These are phyloP conservation scores for Aspergillus caelatus DNA, from an alignment of 2,329 filamentous ascomycete species.

Conservation along the genomic window DNA sequence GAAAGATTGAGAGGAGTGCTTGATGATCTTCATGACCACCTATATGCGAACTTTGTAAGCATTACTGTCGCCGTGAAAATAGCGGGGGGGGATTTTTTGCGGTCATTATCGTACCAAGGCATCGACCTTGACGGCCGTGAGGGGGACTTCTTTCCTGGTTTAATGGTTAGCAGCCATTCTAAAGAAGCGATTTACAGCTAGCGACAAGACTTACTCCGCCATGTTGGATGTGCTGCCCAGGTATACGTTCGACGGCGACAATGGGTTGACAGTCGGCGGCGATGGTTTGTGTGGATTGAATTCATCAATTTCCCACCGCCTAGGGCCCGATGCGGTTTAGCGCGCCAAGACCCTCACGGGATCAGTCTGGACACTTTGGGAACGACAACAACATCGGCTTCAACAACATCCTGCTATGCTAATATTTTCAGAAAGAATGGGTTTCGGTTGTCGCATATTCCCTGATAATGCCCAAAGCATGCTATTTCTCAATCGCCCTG, in stretches of 20 bases:
- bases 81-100: constrained; percentile 35
- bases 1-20: constrained; percentile 86
- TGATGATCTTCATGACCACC: constrained; percentile 98
- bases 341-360: constrained; percentile 26
- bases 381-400: not conserved
- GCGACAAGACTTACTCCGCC: constrained; percentile 30
- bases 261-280: constrained; percentile 18
- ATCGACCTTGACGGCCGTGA: constrained; percentile 91
- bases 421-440: not conserved
- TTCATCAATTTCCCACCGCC: constrained; percentile 34
- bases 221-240: constrained; percentile 32
- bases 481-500: too few relatives aligned
- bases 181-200: not conserved
- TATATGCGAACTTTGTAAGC: constrained; percentile 43
- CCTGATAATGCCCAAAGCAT: not conserved
- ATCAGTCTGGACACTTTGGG: constrained; percentile 1
- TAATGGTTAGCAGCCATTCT: constrained; percentile 21
- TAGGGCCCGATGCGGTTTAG: constrained; percentile 27
- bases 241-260: constrained; percentile 23
- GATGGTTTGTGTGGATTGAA: constrained; percentile 37
- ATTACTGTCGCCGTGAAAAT: constrained; percentile 22
- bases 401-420: not conserved
- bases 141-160: constrained; percentile 67
- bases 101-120: constrained; percentile 70
- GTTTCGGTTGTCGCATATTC: not conserved